These are phyloP conservation scores for Dittrichia graveolens DNA, from an alignment of 129 eudicot genomes.

Conservation along the genomic window DNA sequence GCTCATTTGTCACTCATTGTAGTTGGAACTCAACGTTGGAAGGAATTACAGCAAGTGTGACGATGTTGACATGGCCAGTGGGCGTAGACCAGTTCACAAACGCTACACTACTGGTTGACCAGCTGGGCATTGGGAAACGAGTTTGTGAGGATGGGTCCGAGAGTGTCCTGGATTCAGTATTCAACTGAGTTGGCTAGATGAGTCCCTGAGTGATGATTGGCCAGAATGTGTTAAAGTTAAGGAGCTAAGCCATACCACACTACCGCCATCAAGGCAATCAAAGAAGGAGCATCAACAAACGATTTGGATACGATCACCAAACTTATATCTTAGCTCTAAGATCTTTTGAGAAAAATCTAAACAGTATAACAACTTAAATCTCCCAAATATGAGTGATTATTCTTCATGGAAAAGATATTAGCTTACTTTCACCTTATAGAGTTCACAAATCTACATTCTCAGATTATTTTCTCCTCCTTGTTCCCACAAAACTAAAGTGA, in stretches of 20 bases:
- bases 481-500: no score
- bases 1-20: constrained; percentile 65
- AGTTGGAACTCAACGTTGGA: constrained; percentile 76
- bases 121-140: constrained; percentile 48
- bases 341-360: background rate
- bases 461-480: no score
- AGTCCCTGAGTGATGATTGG: constrained; percentile 21
- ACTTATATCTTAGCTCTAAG: constrained; percentile 26
- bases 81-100: constrained; percentile 59
- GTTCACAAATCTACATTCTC: no score
- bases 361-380: background rate
- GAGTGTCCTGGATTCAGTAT: constrained; percentile 43
- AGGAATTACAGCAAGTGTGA: constrained; percentile 50
- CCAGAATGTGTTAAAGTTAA: constrained; percentile 14
- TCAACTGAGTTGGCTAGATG: constrained; percentile 45
- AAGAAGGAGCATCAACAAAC: constrained; percentile 39
- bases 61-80: constrained; percentile 72
- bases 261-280: constrained; percentile 29
- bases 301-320: constrained; percentile 33
- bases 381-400: background rate
- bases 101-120: constrained; percentile 49
- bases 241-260: constrained; percentile 30
- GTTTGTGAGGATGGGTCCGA: constrained; percentile 49
- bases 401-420: no score
- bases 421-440: no score